These are phyloP conservation scores for Boletus holoroseus DNA, from an alignment of 1,284 basidiomycete species.

Conservation along the genomic window DNA sequence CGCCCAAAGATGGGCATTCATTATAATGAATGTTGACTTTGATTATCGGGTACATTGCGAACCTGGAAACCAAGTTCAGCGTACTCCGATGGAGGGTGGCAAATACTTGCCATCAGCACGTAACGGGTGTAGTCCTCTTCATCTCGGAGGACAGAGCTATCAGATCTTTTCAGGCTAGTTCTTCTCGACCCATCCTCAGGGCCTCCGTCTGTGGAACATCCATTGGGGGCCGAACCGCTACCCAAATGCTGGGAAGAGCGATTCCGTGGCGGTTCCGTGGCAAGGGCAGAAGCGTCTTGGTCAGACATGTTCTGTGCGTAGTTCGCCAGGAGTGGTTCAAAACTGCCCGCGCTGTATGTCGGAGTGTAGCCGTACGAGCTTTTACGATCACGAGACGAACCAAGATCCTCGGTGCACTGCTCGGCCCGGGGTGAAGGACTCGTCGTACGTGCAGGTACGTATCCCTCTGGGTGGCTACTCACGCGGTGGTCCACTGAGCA, in stretches of 20 bases:
- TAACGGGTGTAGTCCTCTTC: constrained; percentile 55
- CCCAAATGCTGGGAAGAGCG: constrained; percentile 32
- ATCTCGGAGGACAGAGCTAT: constrained; percentile 40
- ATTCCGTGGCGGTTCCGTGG: constrained; percentile 22
- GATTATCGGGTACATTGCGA: constrained; percentile 43
- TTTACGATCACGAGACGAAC: constrained; percentile 38
- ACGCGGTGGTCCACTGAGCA: constrained; percentile 32
- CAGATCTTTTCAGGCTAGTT: constrained; percentile 38
- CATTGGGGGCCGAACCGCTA: constrained; percentile 26
- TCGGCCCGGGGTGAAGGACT: constrained; percentile 43
- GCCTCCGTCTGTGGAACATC: constrained; percentile 34
- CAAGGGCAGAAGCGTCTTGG: constrained; percentile 21
- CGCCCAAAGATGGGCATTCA: constrained; percentile 3
- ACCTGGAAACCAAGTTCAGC: constrained; percentile 35
- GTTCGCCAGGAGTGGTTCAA: constrained; percentile 55
- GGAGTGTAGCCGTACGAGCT: constrained; percentile 41
- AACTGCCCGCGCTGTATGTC: constrained; percentile 54
- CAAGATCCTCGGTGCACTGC: constrained; percentile 30
- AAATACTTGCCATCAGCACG: constrained; percentile 48
- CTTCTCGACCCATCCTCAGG: constrained; percentile 45
- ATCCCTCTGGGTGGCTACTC: constrained; percentile 31
- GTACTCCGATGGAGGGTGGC: not conserved
- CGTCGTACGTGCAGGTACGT: constrained; percentile 41
- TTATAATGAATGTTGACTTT: constrained; percentile 38
- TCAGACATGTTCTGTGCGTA: constrained; percentile 30